Percentiles rank a stretch among this genome's conserved stretches.
Evolutionary conservation across 495 filamentous ascomycete genomes (phyloP).

Genomic region (Penicillium bialowiezense): DNA sequence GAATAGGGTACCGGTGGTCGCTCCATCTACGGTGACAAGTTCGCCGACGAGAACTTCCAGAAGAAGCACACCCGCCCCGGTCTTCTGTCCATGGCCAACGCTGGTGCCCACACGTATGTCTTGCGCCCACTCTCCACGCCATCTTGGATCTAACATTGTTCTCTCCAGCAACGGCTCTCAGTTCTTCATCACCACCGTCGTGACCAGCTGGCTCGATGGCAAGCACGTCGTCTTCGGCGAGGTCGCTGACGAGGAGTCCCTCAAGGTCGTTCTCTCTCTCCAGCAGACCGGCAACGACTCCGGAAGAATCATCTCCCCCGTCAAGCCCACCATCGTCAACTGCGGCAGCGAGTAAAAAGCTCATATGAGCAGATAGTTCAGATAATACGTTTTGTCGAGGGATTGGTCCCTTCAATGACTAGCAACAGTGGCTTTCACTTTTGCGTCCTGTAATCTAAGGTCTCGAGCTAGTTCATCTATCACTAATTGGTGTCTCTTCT

Average conservation of each 20-base stretch:
- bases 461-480: slow-evolving; percentile 24
- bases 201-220: slow-evolving; percentile 86
- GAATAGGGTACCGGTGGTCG: slow-evolving; percentile 80
- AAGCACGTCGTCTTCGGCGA: slow-evolving; percentile 99
- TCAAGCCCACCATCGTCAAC: slow-evolving; percentile 66
- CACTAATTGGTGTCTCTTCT: neutral
- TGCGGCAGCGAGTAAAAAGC: slow-evolving; percentile 52
- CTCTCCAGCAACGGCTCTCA: slow-evolving; percentile 83
- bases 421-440: slow-evolving; percentile 15
- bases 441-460: slow-evolving; percentile 27
- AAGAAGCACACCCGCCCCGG: slow-evolving; percentile 83
- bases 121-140: neutral
- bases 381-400: slow-evolving; percentile 15
- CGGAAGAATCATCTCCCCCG: slow-evolving; percentile 59
- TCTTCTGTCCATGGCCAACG: slow-evolving; percentile 95
- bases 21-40: slow-evolving; percentile 96
- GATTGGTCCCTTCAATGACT: slow-evolving; percentile 6
- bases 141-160: slow-evolving; percentile 1
- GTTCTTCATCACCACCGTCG: slow-evolving; percentile 96
- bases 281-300: slow-evolving; percentile 65
- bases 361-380: slow-evolving; percentile 7
- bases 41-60: slow-evolving; percentile 93
- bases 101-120: slow-evolving; percentile 77
- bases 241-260: slow-evolving; percentile 66
- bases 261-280: slow-evolving; percentile 65